Percentiles rank a stretch among this genome's conserved stretches.
phyloP scores from a whole-genome alignment of 1,284 basidiomycete genomes.

The Agaricales sp. region DNA sequence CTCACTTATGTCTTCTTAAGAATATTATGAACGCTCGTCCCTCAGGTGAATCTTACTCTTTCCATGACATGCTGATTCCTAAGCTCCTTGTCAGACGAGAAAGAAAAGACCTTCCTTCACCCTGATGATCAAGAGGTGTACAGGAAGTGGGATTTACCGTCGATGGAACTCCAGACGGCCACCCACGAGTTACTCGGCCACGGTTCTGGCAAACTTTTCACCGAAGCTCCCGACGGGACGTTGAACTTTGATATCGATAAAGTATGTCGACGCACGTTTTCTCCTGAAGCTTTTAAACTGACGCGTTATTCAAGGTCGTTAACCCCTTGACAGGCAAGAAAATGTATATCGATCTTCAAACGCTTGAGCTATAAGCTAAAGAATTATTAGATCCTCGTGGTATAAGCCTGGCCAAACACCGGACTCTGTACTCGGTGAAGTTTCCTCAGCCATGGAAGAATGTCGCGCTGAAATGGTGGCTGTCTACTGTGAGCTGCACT shows the following conservation, averaged over 20 bases:
- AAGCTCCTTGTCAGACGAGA: slow-evolving; percentile 30
- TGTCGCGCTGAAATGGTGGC: slow-evolving; percentile 79
- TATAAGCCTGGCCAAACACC: slow-evolving; percentile 78
- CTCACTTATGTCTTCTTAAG: slow-evolving; percentile 23
- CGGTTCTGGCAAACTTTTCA: slow-evolving; percentile 72
- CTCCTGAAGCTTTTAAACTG: background rate
- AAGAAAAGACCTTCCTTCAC: slow-evolving; percentile 72
- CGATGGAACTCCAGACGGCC: slow-evolving; percentile 79
- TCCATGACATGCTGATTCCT: background rate
- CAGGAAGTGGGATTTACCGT: slow-evolving; percentile 63
- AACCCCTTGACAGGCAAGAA: slow-evolving; percentile 76
- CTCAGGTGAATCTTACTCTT: slow-evolving; percentile 37
- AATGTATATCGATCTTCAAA: slow-evolving; percentile 43
- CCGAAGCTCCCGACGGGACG: slow-evolving; percentile 62
- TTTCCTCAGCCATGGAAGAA: slow-evolving; percentile 82
- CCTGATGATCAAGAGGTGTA: slow-evolving; percentile 62
- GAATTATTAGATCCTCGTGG: slow-evolving; percentile 53
- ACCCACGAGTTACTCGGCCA: slow-evolving; percentile 78
- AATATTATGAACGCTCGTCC: slow-evolving; percentile 78
- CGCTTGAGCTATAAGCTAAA: slow-evolving; percentile 2
- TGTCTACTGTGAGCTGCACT: slow-evolving; percentile 47
- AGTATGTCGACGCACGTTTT: slow-evolving; percentile 21
- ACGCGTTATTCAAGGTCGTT: slow-evolving; percentile 39
- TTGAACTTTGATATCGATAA: slow-evolving; percentile 71
- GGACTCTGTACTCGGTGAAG: slow-evolving; percentile 70